Base-by-base conservation (phyloP, 1,284 basidiomycete genomes). In the Neolentinus lepideus region DNA sequence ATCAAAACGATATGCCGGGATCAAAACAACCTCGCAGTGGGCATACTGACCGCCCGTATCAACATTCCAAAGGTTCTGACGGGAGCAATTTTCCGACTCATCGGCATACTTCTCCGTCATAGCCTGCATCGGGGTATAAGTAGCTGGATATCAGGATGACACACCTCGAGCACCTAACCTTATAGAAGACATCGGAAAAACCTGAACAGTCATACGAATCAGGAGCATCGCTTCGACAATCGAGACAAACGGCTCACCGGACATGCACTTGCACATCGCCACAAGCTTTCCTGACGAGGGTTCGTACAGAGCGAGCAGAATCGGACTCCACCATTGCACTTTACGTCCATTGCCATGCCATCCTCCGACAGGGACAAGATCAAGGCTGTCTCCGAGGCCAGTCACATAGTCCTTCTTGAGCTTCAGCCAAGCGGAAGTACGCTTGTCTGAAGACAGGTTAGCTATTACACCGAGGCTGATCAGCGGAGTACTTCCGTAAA, bases 341-440 rank as follows among this genome's bases (percentile, higher is more conserved):
- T 97, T 98, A 33, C 93, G 75, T n/a, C 94, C 94, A 69, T 88
- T 90, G 46, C 94, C 94, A 72, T 95, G 85, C 92, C 90, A 95
- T 19, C 89, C 91, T 35, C 86, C 91, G 57, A 91, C 79, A 2
- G 89, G 90, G n/a, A 90, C 79, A 52, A 84, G 66, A 63, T 84
- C 83, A 24, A 87, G 71, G 35, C 78, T 79, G 61, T 86, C 86
- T 27, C 83, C 83, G 29, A 88, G 65, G 0, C 81, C 83, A 24
- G 75, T 74, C 24, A 85, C 81, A 62, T 88, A 89, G 64, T 88
- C 85, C 65, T 90, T 92, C 71, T 95, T 95, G 52, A 93, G 80
- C 66, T 93, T 92, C 58, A 92, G 69, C 89, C 89, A 91, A 2
- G 89, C 87, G 47, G 78, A 80, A 3, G 85, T 88, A 59, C 88